Evolutionary conservation across 228 moss, liverwort and hornwort genomes (phyloP).

Genomic region (Sphagnum magellanicum): DNA sequence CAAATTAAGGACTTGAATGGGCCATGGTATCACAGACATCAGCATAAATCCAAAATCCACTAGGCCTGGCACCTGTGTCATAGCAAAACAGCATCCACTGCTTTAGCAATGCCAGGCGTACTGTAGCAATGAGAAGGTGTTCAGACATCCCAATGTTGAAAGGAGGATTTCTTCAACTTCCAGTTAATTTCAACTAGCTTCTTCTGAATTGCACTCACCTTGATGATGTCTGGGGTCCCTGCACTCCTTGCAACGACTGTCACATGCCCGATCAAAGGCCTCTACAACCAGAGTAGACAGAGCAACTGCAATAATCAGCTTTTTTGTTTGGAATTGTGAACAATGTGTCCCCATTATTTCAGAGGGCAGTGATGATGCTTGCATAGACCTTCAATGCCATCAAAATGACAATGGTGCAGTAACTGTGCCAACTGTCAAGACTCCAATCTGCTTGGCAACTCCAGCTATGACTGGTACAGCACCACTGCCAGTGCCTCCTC

Average conservation of each 20-base stretch:
- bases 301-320: constrained; percentile 88
- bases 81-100: no score
- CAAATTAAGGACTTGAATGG: constrained; percentile 95
- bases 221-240: constrained; percentile 97
- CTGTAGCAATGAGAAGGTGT: background rate
- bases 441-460: constrained; percentile 82
- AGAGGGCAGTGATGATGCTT: constrained; percentile 86
- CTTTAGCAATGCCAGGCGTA: no score
- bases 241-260: constrained; percentile 92
- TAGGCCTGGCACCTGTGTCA: constrained; percentile 80
- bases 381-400: constrained; percentile 88
- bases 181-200: background rate
- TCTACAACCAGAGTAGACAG: constrained; percentile 93
- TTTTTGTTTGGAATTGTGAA: constrained; percentile 89
- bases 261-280: constrained; percentile 91
- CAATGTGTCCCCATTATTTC: constrained; percentile 87
- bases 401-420: constrained; percentile 96
- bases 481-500: constrained; percentile 91
- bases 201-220: constrained; percentile 28
- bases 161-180: background rate
- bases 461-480: constrained; percentile 94
- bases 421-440: constrained; percentile 90
- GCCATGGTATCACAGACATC: constrained; percentile 98
- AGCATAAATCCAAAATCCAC: constrained; percentile 95
- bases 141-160: background rate